Evolutionary conservation across 192 early-diverging fungal species (phyloP).

Genomic region (Podila epicladia): DNA sequence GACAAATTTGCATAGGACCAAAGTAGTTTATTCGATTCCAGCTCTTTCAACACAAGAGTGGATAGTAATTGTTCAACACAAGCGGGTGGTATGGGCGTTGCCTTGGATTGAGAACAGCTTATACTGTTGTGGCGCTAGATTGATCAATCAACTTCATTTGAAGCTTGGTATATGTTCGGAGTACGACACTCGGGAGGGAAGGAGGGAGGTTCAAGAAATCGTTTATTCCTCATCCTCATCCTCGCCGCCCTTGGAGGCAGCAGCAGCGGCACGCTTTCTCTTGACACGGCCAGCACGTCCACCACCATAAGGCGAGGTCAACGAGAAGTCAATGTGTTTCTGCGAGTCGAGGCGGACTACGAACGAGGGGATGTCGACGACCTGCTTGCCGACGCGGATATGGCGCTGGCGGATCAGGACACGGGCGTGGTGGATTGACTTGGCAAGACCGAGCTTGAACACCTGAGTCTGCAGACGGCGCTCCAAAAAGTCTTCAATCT

Average conservation of each 20-base stretch:
- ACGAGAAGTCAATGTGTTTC: constrained; percentile 72
- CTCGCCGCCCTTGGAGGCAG: constrained; percentile 66
- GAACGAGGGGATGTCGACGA: constrained; percentile 96
- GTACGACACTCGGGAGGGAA: too few relatives aligned
- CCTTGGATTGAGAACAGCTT: too few relatives aligned
- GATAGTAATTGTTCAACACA: too few relatives aligned
- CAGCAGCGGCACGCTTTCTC: constrained; percentile 90
- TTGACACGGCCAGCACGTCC: constrained; percentile 97
- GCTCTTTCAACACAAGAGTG: too few relatives aligned
- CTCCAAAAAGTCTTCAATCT: constrained; percentile 99
- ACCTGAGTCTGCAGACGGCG: constrained; percentile 98
- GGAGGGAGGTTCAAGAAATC: too few relatives aligned
- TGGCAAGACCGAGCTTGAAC: constrained; percentile 97
- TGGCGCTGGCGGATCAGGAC: constrained; percentile 98
- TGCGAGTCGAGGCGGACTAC: constrained; percentile 81
- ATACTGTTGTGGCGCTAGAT: too few relatives aligned
- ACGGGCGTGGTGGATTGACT: constrained; percentile 99
- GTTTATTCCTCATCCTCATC: constrained; percentile 67
- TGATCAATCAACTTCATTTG: too few relatives aligned
- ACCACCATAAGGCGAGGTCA: constrained; percentile 96
- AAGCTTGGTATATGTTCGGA: too few relatives aligned
- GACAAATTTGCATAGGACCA: too few relatives aligned
- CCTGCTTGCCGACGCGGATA: constrained; percentile 98
- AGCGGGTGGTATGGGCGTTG: too few relatives aligned
- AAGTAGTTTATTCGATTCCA: too few relatives aligned